Conservation (phyloP, 176 grass and related monocot species). For the Chrysopogon serrulatus region DNA sequence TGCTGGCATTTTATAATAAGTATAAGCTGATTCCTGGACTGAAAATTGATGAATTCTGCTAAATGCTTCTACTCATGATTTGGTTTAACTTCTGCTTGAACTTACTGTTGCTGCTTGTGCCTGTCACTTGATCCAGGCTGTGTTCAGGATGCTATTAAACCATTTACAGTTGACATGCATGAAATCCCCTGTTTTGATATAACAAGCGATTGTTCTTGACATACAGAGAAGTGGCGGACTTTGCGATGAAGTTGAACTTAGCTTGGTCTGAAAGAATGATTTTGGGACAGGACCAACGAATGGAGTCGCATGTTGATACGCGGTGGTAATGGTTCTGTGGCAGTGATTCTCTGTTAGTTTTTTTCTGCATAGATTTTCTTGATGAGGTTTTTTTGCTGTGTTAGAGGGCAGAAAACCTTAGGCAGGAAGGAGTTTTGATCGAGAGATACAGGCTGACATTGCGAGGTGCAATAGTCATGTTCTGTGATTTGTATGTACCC, state of each 20-base stretch:
- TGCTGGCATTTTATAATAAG: not conserved
- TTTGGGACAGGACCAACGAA: slow-evolving; percentile 72
- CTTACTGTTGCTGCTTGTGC: not conserved
- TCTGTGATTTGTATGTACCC: slow-evolving; percentile 15
- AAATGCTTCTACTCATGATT: not conserved
- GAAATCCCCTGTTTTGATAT: slow-evolving; percentile 5
- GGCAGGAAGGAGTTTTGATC: slow-evolving; percentile 1
- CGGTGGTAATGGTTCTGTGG: slow-evolving; percentile 45
- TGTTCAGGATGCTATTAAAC: not conserved
- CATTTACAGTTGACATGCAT: slow-evolving; percentile 8
- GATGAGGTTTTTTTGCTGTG: slow-evolving; percentile 16
- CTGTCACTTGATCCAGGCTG: not conserved
- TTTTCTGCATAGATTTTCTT: slow-evolving; percentile 14
- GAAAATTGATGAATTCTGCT: not conserved
- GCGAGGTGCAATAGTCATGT: not conserved
- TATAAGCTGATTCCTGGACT: not conserved
- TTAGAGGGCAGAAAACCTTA: slow-evolving; percentile 18
- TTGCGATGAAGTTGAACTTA: slow-evolving; percentile 84
- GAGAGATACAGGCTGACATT: not conserved
- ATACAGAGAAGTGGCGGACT: slow-evolving; percentile 98
- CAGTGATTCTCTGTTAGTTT: slow-evolving; percentile 35
- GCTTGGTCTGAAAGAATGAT: slow-evolving; percentile 96
- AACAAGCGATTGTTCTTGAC: slow-evolving; percentile 16
- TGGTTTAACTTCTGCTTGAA: not conserved
- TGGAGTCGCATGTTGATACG: slow-evolving; percentile 40